These are phyloP conservation scores for Boletus rex-veris DNA, from an alignment of 768 basidiomycete species.

Conservation along the genomic window DNA sequence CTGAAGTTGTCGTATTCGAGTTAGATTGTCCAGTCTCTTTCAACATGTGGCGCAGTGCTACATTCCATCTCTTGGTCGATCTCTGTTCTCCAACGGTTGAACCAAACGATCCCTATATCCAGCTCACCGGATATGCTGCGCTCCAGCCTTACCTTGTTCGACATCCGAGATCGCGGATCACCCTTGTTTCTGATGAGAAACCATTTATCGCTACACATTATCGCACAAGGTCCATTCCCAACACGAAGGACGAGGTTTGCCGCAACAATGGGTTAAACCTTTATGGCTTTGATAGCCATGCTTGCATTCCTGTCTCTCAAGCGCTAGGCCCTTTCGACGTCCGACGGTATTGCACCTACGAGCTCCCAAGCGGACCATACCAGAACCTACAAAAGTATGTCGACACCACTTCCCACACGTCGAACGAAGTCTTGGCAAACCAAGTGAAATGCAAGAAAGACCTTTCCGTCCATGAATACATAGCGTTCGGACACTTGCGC, in stretches of 20 bases:
- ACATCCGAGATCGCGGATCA: constrained; percentile 18
- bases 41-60: constrained; percentile 41
- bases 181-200: constrained; percentile 23
- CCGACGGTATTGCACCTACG: constrained; percentile 29
- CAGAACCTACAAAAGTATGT: constrained; percentile 36
- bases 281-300: constrained; percentile 27
- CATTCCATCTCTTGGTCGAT: constrained; percentile 38
- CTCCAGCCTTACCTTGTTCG: constrained; percentile 8
- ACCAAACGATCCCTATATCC: constrained; percentile 6
- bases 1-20: constrained; percentile 40
- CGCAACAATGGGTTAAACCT: constrained; percentile 36
- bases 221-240: constrained; percentile 11
- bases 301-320: constrained; percentile 10
- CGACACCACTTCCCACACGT: constrained; percentile 33
- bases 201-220: constrained; percentile 17
- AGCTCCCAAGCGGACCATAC: constrained; percentile 35
- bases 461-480: constrained; percentile 44
- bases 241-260: constrained; percentile 13
- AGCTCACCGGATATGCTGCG: constrained; percentile 9
- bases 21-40: constrained; percentile 38
- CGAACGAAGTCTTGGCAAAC: constrained; percentile 42
- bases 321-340: constrained; percentile 16
- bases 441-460: constrained; percentile 40
- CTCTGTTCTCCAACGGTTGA: constrained; percentile 24
- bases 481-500: constrained; percentile 44